A percentile compares a stretch with the other conserved stretches of the same genome.
Evolutionary conservation across 2,329 filamentous ascomycete species (phyloP).

Genomic region (Alternaria metachromatica): DNA sequence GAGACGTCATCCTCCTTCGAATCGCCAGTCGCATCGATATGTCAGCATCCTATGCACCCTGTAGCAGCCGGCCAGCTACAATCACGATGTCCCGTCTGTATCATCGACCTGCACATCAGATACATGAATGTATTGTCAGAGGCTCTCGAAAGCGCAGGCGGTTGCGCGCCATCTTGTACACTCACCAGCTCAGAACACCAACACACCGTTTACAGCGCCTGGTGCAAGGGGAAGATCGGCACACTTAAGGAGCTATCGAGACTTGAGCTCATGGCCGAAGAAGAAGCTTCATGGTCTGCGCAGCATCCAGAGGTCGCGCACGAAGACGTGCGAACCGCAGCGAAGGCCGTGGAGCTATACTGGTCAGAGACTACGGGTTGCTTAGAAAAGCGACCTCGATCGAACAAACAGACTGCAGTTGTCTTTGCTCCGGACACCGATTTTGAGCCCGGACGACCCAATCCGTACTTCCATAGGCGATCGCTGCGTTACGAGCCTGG

Average conservation of each 20-base stretch:
- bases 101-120: slow-evolving; percentile 31
- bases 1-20: slow-evolving; percentile 2
- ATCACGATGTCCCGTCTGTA: slow-evolving; percentile 38
- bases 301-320: slow-evolving; percentile 12
- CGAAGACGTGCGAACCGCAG: slow-evolving; percentile 31
- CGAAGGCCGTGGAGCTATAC: slow-evolving; percentile 32
- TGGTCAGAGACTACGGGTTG: slow-evolving; percentile 26
- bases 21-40: slow-evolving; percentile 23
- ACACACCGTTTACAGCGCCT: slow-evolving; percentile 30
- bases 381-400: not conserved
- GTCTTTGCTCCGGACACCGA: slow-evolving; percentile 29
- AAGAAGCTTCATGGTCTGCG: slow-evolving; percentile 28
- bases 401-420: slow-evolving; percentile 19
- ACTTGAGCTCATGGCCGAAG: slow-evolving; percentile 27
- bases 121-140: slow-evolving; percentile 35
- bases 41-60: slow-evolving; percentile 34
- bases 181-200: slow-evolving; percentile 31
- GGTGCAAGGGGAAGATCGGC: slow-evolving; percentile 31
- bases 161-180: slow-evolving; percentile 26
- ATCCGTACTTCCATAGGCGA: slow-evolving; percentile 33
- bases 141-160: slow-evolving; percentile 28
- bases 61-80: slow-evolving; percentile 13
- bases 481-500: slow-evolving; percentile 41
- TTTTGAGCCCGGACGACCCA: slow-evolving; percentile 28
- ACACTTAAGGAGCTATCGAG: slow-evolving; percentile 26